phyloP scores from a whole-genome alignment of 768 basidiomycete genomes.

The Rhizopogon roseolus region DNA sequence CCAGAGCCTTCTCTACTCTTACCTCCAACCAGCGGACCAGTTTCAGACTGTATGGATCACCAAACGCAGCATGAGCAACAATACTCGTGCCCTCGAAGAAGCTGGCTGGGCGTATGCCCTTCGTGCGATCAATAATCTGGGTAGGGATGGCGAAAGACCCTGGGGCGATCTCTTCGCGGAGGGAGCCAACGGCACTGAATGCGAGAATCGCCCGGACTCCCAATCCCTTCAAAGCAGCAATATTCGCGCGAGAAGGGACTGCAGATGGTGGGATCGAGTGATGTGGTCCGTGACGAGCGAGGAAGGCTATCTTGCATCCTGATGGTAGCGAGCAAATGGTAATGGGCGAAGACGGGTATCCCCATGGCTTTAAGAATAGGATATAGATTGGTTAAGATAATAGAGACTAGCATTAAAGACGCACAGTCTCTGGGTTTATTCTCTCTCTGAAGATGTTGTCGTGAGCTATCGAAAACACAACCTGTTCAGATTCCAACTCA shows the following conservation, averaged over 20 bases:
- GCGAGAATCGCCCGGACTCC: conserved; percentile 88
- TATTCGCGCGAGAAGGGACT: conserved; percentile 88
- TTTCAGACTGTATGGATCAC: conserved; percentile 78
- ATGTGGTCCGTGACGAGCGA: conserved; percentile 83
- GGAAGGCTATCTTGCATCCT: conserved; percentile 78
- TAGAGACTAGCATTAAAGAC: conserved; percentile 15
- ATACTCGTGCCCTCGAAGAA: conserved; percentile 82
- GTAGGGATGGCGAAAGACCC: conserved; percentile 85
- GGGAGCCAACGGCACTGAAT: conserved; percentile 93
- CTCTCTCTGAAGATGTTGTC: conserved; percentile 46
- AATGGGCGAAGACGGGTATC: conserved; percentile 85
- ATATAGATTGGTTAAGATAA: neutral
- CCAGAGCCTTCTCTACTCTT: conserved; percentile 60
- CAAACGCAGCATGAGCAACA: conserved; percentile 92
- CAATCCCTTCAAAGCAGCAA: conserved; percentile 89
- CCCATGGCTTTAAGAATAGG: conserved; percentile 71
- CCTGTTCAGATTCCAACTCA: conserved; percentile 35
- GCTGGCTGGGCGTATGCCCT: conserved; percentile 82
- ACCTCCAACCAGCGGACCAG: conserved; percentile 63
- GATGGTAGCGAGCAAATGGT: conserved; percentile 87
- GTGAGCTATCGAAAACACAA: neutral
- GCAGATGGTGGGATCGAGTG: conserved; percentile 77
- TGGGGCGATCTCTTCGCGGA: conserved; percentile 89
- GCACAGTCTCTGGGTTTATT: conserved; percentile 78
- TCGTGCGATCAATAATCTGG: conserved; percentile 96